Evolutionary conservation across 2,329 filamentous ascomycete species (phyloP).

Genomic region (Arthrobotrys entomopaga): DNA sequence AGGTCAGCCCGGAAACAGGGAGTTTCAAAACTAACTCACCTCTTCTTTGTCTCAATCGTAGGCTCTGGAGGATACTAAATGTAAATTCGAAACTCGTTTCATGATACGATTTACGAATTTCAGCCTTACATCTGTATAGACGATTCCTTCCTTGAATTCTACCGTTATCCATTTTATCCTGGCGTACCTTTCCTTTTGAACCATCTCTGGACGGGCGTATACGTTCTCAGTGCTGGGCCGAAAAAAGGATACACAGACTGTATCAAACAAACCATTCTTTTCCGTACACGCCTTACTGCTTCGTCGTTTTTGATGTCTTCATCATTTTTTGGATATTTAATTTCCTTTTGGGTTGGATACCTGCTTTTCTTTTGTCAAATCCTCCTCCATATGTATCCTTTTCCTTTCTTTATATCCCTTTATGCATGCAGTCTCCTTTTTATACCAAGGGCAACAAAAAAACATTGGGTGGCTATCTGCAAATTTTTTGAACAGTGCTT

Average conservation of each 20-base stretch:
- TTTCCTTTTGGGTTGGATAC: conserved; percentile 53
- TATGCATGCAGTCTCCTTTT: conserved; percentile 55
- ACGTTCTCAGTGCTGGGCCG: conserved; percentile 53
- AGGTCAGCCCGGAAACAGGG: conserved; percentile 28
- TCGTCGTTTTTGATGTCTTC: conserved; percentile 6
- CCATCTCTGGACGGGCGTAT: conserved; percentile 51
- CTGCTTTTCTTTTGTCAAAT: conserved; percentile 47
- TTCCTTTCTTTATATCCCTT: conserved; percentile 25
- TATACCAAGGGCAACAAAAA: conserved; percentile 56
- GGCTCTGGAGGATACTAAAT: conserved; percentile 39
- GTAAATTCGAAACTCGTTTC: conserved; percentile 54
- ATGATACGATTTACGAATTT: conserved; percentile 55
- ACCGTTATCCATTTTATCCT: conserved; percentile 52
- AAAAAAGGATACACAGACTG: conserved; percentile 49
- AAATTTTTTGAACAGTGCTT: conserved; percentile 43
- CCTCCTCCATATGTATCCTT: conserved; percentile 43
- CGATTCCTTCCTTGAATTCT: conserved; percentile 50
- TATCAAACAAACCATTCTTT: conserved; percentile 46
- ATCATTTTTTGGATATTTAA: conserved; percentile 4
- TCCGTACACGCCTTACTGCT: conserved; percentile 38
- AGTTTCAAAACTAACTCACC: conserved; percentile 43
- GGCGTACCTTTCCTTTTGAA: conserved; percentile 45
- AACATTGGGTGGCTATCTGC: conserved; percentile 55
- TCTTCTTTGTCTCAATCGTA: conserved; percentile 10
- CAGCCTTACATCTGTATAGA: conserved; percentile 50